Evolutionary conservation across 345 rosid genomes (phyloP).

Genomic region (Microthlaspi erraticum): DNA sequence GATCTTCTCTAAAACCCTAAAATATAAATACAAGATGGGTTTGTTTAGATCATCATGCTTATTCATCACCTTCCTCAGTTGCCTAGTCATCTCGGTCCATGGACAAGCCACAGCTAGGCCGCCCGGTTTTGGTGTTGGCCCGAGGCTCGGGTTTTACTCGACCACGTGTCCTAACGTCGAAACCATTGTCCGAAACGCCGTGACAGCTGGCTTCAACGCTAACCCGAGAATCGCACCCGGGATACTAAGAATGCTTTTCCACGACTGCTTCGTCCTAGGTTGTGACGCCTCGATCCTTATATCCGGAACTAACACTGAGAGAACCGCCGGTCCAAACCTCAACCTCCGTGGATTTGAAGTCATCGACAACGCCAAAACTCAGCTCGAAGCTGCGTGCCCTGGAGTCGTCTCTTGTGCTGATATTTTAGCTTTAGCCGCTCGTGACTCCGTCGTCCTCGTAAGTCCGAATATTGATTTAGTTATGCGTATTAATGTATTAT

Average conservation of each 20-base stretch:
- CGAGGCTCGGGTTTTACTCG: slow-evolving; percentile 55
- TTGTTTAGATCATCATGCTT: slow-evolving; percentile 34
- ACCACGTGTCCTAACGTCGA: slow-evolving; percentile 51
- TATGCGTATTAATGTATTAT: not conserved
- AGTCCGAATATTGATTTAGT: no score
- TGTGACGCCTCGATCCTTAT: slow-evolving; percentile 63
- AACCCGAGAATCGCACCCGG: slow-evolving; percentile 53
- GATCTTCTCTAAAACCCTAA: slow-evolving; percentile 20
- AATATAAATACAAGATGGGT: slow-evolving; percentile 22
- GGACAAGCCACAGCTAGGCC: slow-evolving; percentile 35
- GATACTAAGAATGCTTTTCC: slow-evolving; percentile 59
- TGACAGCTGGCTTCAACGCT: slow-evolving; percentile 41
- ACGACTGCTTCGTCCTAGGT: slow-evolving; percentile 63
- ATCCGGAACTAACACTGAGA: slow-evolving; percentile 50
- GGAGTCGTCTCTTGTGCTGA: slow-evolving; percentile 68
- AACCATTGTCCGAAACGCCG: slow-evolving; percentile 48
- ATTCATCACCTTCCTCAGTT: slow-evolving; percentile 28
- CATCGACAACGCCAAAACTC: slow-evolving; percentile 60
- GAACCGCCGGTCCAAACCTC: slow-evolving; percentile 46
- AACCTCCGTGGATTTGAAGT: slow-evolving; percentile 52
- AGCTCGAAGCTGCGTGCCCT: slow-evolving; percentile 55
- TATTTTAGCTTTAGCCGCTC: slow-evolving; percentile 58
- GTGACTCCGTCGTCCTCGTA: slow-evolving; percentile 54
- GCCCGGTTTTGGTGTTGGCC: slow-evolving; percentile 39
- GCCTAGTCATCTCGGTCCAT: slow-evolving; percentile 20